Evolutionary conservation across 2,329 filamentous ascomycete species (phyloP).

Genomic region (Stemphylium beticola): DNA sequence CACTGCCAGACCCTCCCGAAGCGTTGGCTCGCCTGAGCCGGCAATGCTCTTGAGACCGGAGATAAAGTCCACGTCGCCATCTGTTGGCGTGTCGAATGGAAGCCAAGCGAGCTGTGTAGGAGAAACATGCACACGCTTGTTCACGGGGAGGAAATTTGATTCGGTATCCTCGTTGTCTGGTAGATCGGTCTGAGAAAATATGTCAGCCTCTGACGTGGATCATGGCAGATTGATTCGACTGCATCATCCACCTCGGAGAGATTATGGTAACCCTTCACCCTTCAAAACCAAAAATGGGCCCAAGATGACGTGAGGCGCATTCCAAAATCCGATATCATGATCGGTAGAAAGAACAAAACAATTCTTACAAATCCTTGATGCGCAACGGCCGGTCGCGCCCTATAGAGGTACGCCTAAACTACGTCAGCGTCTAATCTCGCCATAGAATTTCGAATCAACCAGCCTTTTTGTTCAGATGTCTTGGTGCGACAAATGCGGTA

Average conservation of each 20-base stretch:
- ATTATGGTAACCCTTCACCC: not conserved
- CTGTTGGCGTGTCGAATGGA: conserved; percentile 43
- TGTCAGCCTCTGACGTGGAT: conserved; percentile 32
- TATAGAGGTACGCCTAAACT: conserved; percentile 39
- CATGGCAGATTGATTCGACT: not conserved
- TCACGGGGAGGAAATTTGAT: conserved; percentile 44
- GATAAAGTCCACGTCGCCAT: conserved; percentile 43
- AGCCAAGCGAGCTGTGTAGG: conserved; percentile 48
- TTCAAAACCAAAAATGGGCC: not conserved
- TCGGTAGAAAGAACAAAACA: conserved; percentile 1
- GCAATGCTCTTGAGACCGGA: conserved; percentile 47
- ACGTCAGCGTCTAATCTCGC: conserved; percentile 7
- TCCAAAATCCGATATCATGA: not conserved
- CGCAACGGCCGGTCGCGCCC: conserved; percentile 46
- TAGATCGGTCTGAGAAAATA: conserved; percentile 37
- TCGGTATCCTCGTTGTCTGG: conserved; percentile 47
- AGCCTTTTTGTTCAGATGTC: conserved; percentile 45
- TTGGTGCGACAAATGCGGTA: conserved; percentile 44
- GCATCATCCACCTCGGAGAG: not conserved
- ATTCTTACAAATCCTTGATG: conserved; percentile 48
- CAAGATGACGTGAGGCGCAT: conserved; percentile 2
- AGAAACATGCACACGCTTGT: conserved; percentile 46
- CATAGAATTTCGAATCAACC: not conserved
- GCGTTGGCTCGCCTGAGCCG: conserved; percentile 47
- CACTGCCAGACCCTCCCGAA: conserved; percentile 45